A percentile compares a stretch with the other conserved stretches of the same genome.
These are phyloP conservation scores for Cystobasidium ongulense DNA, from an alignment of 768 basidiomycete genomes.

Conservation along the genomic window DNA sequence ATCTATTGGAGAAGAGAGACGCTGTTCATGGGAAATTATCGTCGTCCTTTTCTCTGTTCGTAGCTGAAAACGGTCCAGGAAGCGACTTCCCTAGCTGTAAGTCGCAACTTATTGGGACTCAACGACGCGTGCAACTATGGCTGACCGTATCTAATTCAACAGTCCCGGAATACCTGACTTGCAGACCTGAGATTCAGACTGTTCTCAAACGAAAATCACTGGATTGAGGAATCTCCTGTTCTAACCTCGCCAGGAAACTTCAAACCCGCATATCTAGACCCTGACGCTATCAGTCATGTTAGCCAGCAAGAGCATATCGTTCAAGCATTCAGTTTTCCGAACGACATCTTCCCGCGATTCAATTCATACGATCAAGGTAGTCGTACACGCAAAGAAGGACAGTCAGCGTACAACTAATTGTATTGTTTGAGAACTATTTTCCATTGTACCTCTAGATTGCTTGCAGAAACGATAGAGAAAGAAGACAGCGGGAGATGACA, in stretches of 20 bases:
- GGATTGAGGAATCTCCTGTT: background rate
- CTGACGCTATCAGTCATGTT: no score
- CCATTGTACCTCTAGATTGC: background rate
- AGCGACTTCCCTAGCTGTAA: slow-evolving; percentile 23
- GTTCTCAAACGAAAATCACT: slow-evolving; percentile 9
- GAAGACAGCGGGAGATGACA: background rate
- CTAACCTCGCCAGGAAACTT: no score
- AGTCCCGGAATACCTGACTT: slow-evolving; percentile 19
- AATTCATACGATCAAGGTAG: no score
- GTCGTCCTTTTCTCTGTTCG: slow-evolving; percentile 2
- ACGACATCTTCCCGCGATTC: no score
- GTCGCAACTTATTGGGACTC: background rate
- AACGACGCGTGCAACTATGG: background rate
- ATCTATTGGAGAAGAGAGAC: slow-evolving; percentile 54
- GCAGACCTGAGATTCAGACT: slow-evolving; percentile 5
- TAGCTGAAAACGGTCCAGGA: background rate
- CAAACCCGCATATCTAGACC: no score
- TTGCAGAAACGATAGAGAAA: background rate
- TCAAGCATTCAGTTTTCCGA: no score
- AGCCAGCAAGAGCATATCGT: no score
- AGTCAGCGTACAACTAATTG: no score
- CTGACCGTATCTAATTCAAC: background rate
- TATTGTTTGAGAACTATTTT: no score
- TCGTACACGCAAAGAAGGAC: no score
- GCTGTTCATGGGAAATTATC: background rate